Evolutionary conservation across 768 basidiomycete genomes (phyloP), one percentile per base, ranked within the genome.

Genomic region (Russula abietina): DNA sequence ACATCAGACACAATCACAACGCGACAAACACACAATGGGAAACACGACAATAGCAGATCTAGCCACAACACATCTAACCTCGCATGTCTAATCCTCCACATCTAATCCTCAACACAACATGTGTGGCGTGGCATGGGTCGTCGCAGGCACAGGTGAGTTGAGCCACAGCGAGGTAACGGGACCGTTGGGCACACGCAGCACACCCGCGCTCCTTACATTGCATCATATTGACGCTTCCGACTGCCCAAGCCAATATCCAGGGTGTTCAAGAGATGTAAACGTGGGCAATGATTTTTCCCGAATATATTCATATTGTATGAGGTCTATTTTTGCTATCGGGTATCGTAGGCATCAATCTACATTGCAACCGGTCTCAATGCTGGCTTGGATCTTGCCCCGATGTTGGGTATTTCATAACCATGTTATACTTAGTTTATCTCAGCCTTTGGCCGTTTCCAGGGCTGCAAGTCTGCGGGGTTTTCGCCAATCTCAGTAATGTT

Each of bases 401-500:
- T 57, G 30, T 19, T 26, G 38, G 28, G 24, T 43, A n/a, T 41
- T 24, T 28, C 17, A 36, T 41, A 26, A 41, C 32, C 41, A 57
- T 26, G 28, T 33, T 26, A 22, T 38, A 14, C 38, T 32, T 60
- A 60, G 49, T 55, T 22, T 39, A 36, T 55, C 32, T 56, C 58
- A 12, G 58, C 50, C 57, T 46, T 64, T 7, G 48, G 41, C 49
- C 59, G 41, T 48, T 64, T 64, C 63, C 63, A 51, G 11, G 54
- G 49, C 33, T 38, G 59, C 19, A 33, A 28, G n/a, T 51, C 63
- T 64, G 33, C 22, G 54, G 30, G 28, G 39, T 50, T 59, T 32
- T 33, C 12, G 19, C 17, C 38, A 54, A 46, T 59, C 6, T 7
- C 33, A n/a, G 24, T 24, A 17, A 32, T 41, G 38, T 8, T 22